Conservation (phyloP, 352 stramenopile genomes). For the Discostella stelligera region DNA sequence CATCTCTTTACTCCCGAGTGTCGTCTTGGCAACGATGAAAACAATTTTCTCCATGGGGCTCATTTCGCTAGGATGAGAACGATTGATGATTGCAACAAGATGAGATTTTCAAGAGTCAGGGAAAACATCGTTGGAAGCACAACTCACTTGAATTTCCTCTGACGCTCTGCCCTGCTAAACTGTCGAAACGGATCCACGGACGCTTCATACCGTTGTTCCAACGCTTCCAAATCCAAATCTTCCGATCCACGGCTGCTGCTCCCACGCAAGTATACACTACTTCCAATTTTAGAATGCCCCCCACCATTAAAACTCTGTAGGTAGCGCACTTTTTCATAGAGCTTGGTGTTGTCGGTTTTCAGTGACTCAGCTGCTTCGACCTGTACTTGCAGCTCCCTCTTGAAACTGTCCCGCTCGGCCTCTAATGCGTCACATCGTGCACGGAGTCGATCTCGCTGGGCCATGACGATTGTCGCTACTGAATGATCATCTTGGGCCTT, state of each 20-base stretch:
- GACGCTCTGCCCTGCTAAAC: conserved; percentile 72
- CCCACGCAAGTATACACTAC: conserved; percentile 14
- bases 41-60: conserved; percentile 72
- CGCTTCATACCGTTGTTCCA: conserved; percentile 82
- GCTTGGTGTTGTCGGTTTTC: conserved; percentile 82
- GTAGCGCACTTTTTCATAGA: conserved; percentile 85
- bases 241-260: conserved; percentile 25
- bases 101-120: too few species aligned
- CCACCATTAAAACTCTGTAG: conserved; percentile 72
- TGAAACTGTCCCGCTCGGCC: conserved; percentile 81
- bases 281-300: conserved; percentile 4
- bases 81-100: neutral
- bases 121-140: neutral
- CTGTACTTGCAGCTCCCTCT: conserved; percentile 78
- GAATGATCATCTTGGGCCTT: conserved; percentile 77
- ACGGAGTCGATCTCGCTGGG: conserved; percentile 78
- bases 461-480: conserved; percentile 83
- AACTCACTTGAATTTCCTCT: conserved; percentile 73
- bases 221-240: conserved; percentile 77
- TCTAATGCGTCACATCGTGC: conserved; percentile 78
- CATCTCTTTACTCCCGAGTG: conserved; percentile 77
- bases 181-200: conserved; percentile 82
- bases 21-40: conserved; percentile 75
- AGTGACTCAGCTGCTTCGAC: conserved; percentile 70
- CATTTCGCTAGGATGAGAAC: conserved; percentile 16